Evolutionary conservation across 2,329 filamentous ascomycete species (phyloP).

Genomic region (Penicillium sp.): DNA sequence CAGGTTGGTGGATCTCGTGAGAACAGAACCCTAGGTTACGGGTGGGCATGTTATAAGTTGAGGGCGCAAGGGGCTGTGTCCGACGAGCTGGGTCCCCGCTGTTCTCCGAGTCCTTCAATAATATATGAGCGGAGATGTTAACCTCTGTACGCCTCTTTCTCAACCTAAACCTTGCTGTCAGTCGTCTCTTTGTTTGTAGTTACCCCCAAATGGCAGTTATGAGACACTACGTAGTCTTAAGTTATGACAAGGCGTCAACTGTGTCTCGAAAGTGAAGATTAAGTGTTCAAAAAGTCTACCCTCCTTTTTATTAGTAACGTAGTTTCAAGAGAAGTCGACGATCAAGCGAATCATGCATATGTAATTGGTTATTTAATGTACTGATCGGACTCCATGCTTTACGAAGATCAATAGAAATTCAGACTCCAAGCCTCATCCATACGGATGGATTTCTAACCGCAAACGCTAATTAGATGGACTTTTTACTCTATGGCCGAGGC

Average conservation of each 20-base stretch:
- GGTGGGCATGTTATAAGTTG: slow-evolving; percentile 20
- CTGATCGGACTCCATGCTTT: slow-evolving; percentile 7
- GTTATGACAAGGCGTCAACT: not conserved
- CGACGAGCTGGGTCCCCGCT: slow-evolving; percentile 15
- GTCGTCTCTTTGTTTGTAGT: not conserved
- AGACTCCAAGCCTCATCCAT: slow-evolving; percentile 1
- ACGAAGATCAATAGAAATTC: slow-evolving; percentile 5
- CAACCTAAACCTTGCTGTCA: not conserved
- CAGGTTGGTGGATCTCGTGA: slow-evolving; percentile 25
- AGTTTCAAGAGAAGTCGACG: not conserved
- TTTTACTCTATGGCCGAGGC: not conserved
- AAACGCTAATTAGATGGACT: not conserved
- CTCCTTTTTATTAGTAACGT: not conserved
- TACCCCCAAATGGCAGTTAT: not conserved
- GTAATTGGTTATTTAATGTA: not conserved
- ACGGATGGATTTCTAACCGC: slow-evolving; percentile 6
- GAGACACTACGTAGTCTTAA: not conserved
- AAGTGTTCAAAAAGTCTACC: not conserved
- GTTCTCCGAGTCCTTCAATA: slow-evolving; percentile 5
- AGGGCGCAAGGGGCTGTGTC: slow-evolving; percentile 30
- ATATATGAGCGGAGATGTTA: not conserved
- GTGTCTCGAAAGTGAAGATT: not conserved
- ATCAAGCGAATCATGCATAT: slow-evolving; percentile 5
- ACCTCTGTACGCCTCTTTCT: not conserved
- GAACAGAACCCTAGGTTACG: slow-evolving; percentile 24